phyloP scores from a whole-genome alignment of 2,329 filamentous ascomycete genomes.

The Pestalotiopsis sp. region DNA sequence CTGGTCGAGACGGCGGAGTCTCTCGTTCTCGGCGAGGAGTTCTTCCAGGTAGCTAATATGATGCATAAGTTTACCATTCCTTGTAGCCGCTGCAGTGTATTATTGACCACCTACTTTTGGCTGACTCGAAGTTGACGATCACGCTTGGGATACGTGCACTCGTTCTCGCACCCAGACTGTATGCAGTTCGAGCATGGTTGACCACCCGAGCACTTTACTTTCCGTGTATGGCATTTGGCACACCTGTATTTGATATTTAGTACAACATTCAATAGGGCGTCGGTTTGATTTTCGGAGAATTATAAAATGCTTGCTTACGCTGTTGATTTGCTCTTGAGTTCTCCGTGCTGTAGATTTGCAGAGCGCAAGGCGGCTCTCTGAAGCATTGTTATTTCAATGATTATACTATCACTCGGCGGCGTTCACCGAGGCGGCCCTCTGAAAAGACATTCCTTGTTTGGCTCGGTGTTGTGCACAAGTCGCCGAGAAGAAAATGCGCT shows the following conservation, averaged over 20 bases:
- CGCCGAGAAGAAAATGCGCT: neutral
- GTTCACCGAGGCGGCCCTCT: no score
- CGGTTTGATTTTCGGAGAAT: neutral
- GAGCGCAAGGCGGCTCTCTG: slow-evolving; percentile 1
- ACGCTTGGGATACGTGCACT: slow-evolving; percentile 36
- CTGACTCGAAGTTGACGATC: slow-evolving; percentile 32
- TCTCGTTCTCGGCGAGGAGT: slow-evolving; percentile 36
- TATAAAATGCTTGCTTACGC: slow-evolving; percentile 4
- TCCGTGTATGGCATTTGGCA: slow-evolving; percentile 33
- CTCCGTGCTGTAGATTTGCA: neutral
- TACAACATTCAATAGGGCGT: no score
- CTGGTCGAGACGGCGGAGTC: slow-evolving; percentile 24
- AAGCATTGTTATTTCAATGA: neutral
- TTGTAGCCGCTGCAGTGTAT: no score
- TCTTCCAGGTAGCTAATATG: slow-evolving; percentile 35
- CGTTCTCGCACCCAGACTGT: slow-evolving; percentile 31
- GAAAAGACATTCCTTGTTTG: neutral
- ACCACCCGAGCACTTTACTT: slow-evolving; percentile 37
- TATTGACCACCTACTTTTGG: slow-evolving; percentile 27
- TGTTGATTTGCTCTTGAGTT: slow-evolving; percentile 1
- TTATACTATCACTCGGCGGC: no score
- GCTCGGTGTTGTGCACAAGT: neutral
- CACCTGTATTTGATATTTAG: neutral
- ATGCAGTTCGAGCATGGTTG: slow-evolving; percentile 36
- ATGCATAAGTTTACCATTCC: neutral